These are phyloP conservation scores for Alternaria sp. DNA, from an alignment of 2,329 filamentous ascomycete species.

Conservation along the genomic window DNA sequence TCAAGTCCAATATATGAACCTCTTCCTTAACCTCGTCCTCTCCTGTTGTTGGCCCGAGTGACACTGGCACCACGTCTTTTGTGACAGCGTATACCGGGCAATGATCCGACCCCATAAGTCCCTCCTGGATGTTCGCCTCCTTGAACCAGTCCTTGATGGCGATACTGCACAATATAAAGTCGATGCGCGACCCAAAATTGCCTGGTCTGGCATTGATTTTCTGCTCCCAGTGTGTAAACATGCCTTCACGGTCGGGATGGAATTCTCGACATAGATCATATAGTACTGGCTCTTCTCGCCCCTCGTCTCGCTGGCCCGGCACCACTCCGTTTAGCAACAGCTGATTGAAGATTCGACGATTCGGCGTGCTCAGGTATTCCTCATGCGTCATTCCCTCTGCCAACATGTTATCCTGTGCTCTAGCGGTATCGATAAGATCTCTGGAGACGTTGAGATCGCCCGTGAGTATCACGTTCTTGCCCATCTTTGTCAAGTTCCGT, in stretches of 20 bases:
- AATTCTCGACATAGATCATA: slow-evolving; percentile 87
- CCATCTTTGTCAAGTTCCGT: slow-evolving; percentile 80
- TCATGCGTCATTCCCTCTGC: slow-evolving; percentile 74
- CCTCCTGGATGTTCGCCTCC: slow-evolving; percentile 88
- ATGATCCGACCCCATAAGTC: slow-evolving; percentile 92
- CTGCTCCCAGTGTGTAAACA: slow-evolving; percentile 98
- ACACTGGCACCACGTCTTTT: slow-evolving; percentile 66
- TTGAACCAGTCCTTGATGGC: slow-evolving; percentile 82
- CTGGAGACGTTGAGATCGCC: slow-evolving; percentile 87
- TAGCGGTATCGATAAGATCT: slow-evolving; percentile 78
- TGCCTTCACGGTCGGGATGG: slow-evolving; percentile 80
- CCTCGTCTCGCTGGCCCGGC: slow-evolving; percentile 71
- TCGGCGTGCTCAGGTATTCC: slow-evolving; percentile 76
- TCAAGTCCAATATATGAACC: slow-evolving; percentile 71
- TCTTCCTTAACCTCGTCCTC: slow-evolving; percentile 54
- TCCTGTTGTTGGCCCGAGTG: slow-evolving; percentile 6
- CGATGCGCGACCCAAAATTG: slow-evolving; percentile 91
- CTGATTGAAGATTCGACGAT: slow-evolving; percentile 84
- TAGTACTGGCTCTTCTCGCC: slow-evolving; percentile 74
- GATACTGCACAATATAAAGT: slow-evolving; percentile 87
- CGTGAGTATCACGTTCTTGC: slow-evolving; percentile 84
- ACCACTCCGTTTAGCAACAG: slow-evolving; percentile 79
- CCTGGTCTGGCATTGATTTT: slow-evolving; percentile 94
- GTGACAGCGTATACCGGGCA: slow-evolving; percentile 88
- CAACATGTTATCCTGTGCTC: slow-evolving; percentile 73